A percentile compares a stretch with the other conserved stretches of the same genome.
These are phyloP conservation scores for Blepharisma undulans DNA, from an alignment of 169 alveolate species.

Conservation along the genomic window DNA sequence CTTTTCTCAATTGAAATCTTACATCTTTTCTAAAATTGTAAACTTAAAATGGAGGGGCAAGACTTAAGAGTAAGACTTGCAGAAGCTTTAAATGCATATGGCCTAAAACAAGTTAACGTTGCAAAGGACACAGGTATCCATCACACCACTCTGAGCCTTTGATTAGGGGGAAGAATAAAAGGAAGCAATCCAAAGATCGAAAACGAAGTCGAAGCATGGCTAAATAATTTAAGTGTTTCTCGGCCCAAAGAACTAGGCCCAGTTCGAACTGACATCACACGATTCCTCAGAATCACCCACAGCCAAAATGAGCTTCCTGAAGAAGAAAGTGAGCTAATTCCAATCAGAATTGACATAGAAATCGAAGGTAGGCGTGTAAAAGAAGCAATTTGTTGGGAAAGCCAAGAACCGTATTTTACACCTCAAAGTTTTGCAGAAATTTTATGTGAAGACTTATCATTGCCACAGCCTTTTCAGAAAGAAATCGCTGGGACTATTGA, in stretches of 20 bases:
- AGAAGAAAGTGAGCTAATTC: conserved; percentile 67
- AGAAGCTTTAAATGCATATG: not conserved
- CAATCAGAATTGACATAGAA: conserved; percentile 72
- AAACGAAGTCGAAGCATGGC: conserved; percentile 72
- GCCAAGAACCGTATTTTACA: conserved; percentile 74
- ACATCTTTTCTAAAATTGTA: not conserved
- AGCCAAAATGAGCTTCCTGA: conserved; percentile 54
- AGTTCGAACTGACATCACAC: conserved; percentile 39
- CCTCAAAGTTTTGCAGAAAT: conserved; percentile 66
- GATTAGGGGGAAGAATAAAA: conserved; percentile 76
- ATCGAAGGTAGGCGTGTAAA: conserved; percentile 69
- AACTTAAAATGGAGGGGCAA: conserved; percentile 16
- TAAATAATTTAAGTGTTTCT: conserved; percentile 58
- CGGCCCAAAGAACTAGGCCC: conserved; percentile 62
- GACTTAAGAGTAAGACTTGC: not conserved
- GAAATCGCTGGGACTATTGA: conserved; percentile 49
- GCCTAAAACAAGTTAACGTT: not conserved
- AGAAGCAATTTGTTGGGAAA: conserved; percentile 71
- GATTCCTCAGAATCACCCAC: conserved; percentile 35
- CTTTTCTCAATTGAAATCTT: too few species aligned
- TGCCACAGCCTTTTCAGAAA: conserved; percentile 59
- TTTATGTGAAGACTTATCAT: conserved; percentile 60
- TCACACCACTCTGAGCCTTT: conserved; percentile 69
- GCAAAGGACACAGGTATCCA: conserved; percentile 50
- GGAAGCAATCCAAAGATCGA: conserved; percentile 66